A percentile compares a stretch with the other conserved stretches of the same genome.
phyloP scores from a whole-genome alignment of 805 yeast genomes.

The Kazachstania bromeliacearum region DNA sequence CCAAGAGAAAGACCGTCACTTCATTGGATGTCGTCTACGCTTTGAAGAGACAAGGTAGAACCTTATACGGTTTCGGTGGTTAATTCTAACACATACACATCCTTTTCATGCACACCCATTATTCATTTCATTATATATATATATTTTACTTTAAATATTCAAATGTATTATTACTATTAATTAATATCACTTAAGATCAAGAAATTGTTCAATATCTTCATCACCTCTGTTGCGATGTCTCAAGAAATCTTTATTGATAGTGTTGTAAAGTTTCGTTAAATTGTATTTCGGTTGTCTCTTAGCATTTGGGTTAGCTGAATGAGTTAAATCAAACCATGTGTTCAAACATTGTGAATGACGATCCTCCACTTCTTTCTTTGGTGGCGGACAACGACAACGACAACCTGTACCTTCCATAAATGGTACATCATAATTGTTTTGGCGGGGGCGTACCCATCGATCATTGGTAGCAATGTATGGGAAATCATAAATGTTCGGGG shows the following conservation, averaged over 20 bases:
- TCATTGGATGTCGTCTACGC: conserved; percentile 98
- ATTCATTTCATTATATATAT: not conserved
- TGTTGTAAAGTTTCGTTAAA: not conserved
- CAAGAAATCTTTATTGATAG: conserved; percentile 4
- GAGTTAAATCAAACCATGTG: conserved; percentile 36
- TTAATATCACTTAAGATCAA: too few relatives aligned
- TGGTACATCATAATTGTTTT: conserved; percentile 28
- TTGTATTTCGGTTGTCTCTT: conserved; percentile 4
- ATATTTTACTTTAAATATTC: too few relatives aligned
- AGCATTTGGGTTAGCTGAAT: conserved; percentile 1
- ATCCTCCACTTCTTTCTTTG: conserved; percentile 46
- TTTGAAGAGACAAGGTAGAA: conserved; percentile 99
- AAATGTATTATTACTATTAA: not conserved
- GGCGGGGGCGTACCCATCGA: conserved; percentile 15
- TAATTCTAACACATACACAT: conserved; percentile 41
- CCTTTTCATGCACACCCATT: not conserved
- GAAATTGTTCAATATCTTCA: too few relatives aligned
- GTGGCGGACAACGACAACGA: conserved; percentile 67
- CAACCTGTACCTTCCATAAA: conserved; percentile 61
- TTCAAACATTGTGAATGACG: conserved; percentile 41
- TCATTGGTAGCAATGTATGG: conserved; percentile 29
- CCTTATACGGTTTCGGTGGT: conserved; percentile 99
- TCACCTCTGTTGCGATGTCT: not conserved
- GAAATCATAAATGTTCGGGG: conserved; percentile 13
- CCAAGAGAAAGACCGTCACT: conserved; percentile 99